Evolutionary conservation across 257 asterid genomes (phyloP), one percentile per base, ranked within the genome.

Genomic region (Jasminum sambac): DNA sequence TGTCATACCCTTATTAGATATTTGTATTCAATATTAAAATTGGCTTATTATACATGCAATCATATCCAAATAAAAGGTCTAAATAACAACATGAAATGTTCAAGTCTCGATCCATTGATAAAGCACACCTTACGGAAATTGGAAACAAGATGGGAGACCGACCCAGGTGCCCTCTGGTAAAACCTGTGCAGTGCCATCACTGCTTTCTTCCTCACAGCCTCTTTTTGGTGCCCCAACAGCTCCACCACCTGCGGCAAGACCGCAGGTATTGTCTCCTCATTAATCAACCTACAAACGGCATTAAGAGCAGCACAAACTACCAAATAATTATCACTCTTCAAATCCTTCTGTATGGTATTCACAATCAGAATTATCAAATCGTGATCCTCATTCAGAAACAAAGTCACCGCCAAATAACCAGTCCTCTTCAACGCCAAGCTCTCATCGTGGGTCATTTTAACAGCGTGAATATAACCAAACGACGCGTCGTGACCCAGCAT

Each of bases 401-500:
- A 69, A 48, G 99, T 89, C 26, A 95, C 96, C 16, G 99, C 98
- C 82, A 95, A 76, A 78, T 95, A 91, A 2, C 98, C 99, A 60
- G 97, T 88, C 65, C 97, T 77, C 39, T 95, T 95, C 72, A 90
- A 72, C 80, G 67, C 81, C 63, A 95, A 68, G 71, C 74, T 91
- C 75, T 91, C 98, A 67, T 91, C 96, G 72, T 95, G 99, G 5
- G 99, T 95, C 97, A 91, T 95, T 76, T 95, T 95, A 16, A 95
- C 98, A 3, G 99, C 99, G 75, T 95, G 97, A 72, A 95, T 91
- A 72, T 89, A 90, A 3, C 99, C 99, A 48, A 95, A 95, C 0
- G 99, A 91, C 0, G 99, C 97, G 46, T 95, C 99, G 71, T 91
- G 96, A 48, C 97, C 98, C 21, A 95, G 86, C 99, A 91, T 91